phyloP scores from a whole-genome alignment of 2,329 filamentous ascomycete species.

The Cylindrodendrum hubeiense region DNA sequence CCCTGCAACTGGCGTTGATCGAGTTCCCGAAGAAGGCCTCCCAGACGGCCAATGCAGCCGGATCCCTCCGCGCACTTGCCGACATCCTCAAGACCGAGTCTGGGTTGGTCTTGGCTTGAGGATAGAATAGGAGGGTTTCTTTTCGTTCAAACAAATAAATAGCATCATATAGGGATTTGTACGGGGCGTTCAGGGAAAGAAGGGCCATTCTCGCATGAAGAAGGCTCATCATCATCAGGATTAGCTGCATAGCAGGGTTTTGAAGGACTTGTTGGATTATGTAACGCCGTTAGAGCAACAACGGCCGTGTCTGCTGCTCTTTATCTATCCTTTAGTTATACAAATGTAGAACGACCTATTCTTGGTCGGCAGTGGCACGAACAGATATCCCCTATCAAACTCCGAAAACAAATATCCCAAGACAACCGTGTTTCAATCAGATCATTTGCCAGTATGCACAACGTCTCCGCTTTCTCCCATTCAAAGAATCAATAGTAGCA shows the following conservation, averaged over 20 bases:
- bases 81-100: constrained; percentile 64
- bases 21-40: constrained; percentile 74
- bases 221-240: constrained; percentile 12
- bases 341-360: constrained; percentile 33
- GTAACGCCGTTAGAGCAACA: constrained; percentile 27
- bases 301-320: constrained; percentile 27
- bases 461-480: not conserved
- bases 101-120: constrained; percentile 60
- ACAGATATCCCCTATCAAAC: constrained; percentile 33
- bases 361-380: constrained; percentile 20
- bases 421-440: constrained; percentile 21
- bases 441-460: constrained; percentile 1
- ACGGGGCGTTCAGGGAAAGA: constrained; percentile 29
- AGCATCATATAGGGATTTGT: constrained; percentile 23
- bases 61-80: constrained; percentile 65
- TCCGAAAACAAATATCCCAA: constrained; percentile 30
- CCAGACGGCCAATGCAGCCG: constrained; percentile 61
- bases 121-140: not conserved
- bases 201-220: constrained; percentile 13
- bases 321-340: constrained; percentile 43
- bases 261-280: constrained; percentile 41
- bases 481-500: constrained; percentile 78
- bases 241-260: constrained; percentile 32
- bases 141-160: constrained; percentile 7
- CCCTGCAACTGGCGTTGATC: constrained; percentile 78